Conservation (phyloP, 139 green algal species). For the Chlorella sp. region DNA sequence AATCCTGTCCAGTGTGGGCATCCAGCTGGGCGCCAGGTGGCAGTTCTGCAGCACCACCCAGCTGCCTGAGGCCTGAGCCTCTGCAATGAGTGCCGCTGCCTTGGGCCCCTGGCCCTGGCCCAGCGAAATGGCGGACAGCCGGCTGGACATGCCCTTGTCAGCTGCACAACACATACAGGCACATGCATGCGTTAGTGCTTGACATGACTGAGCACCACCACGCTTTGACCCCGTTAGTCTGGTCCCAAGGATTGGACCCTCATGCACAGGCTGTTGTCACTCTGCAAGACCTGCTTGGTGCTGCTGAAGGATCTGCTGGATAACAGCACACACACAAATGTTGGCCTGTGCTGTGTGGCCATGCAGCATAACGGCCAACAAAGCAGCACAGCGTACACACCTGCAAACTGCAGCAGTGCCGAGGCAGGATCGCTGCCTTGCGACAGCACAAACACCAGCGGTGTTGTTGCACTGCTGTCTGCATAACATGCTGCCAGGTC, state of each 20-base stretch:
- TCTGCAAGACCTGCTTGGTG: too few relatives aligned
- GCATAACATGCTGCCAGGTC: conserved; percentile 63
- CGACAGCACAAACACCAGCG: conserved; percentile 70
- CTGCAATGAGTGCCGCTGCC: conserved; percentile 61
- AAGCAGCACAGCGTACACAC: too few relatives aligned
- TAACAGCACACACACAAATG: too few relatives aligned
- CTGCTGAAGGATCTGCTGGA: too few relatives aligned
- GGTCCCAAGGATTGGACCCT: not conserved
- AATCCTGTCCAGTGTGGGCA: conserved; percentile 63
- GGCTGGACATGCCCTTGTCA: conserved; percentile 42
- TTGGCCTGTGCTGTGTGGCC: too few relatives aligned
- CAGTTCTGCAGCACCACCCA: conserved; percentile 64
- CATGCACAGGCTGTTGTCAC: too few relatives aligned
- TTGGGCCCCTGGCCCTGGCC: conserved; percentile 71
- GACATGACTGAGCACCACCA: not conserved
- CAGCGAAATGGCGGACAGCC: conserved; percentile 51
- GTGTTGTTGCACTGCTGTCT: conserved; percentile 56
- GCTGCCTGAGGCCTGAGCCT: conserved; percentile 48
- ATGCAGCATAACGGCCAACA: too few relatives aligned
- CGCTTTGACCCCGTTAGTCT: not conserved
- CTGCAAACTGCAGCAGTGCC: conserved; percentile 63
- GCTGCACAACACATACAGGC: conserved; percentile 9
- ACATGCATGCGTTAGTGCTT: not conserved
- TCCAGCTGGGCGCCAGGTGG: conserved; percentile 68
- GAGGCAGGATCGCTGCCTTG: conserved; percentile 62